Conservation (phyloP, 202 grass and related monocot genomes). For the Musa balbisiana region DNA sequence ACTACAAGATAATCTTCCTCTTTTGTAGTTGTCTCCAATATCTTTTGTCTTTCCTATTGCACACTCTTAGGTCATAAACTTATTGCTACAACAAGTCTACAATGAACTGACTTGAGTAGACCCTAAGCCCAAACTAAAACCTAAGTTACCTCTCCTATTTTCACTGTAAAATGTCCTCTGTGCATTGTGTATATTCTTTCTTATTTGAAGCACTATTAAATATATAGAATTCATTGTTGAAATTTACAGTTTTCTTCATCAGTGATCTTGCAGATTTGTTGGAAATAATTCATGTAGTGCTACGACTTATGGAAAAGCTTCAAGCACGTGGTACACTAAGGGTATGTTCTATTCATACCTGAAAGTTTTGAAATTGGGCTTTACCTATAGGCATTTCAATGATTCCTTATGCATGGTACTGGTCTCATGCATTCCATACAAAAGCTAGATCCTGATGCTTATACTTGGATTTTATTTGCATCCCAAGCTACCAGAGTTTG, state of each 20-base stretch:
- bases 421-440: neutral
- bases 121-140: too few relatives aligned
- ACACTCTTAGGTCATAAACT: neutral
- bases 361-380: neutral
- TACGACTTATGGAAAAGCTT: constrained; percentile 95
- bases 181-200: neutral
- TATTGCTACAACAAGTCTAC: too few relatives aligned
- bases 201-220: neutral
- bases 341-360: constrained; percentile 41
- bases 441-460: neutral
- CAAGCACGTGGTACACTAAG: constrained; percentile 75
- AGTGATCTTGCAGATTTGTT: constrained; percentile 94
- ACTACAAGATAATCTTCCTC: too few relatives aligned
- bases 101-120: too few relatives aligned
- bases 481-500: neutral
- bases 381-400: neutral
- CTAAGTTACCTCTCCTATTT: too few relatives aligned
- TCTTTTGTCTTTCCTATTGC: neutral
- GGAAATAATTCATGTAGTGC: constrained; percentile 83
- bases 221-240: constrained; percentile 15
- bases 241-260: constrained; percentile 26
- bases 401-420: neutral
- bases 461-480: neutral
- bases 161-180: too few relatives aligned
- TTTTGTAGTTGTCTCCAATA: neutral